A percentile compares a stretch with the other conserved stretches of the same genome.
phyloP scores from a whole-genome alignment of 805 yeast species.

The Pichia nanzhaoensis region DNA sequence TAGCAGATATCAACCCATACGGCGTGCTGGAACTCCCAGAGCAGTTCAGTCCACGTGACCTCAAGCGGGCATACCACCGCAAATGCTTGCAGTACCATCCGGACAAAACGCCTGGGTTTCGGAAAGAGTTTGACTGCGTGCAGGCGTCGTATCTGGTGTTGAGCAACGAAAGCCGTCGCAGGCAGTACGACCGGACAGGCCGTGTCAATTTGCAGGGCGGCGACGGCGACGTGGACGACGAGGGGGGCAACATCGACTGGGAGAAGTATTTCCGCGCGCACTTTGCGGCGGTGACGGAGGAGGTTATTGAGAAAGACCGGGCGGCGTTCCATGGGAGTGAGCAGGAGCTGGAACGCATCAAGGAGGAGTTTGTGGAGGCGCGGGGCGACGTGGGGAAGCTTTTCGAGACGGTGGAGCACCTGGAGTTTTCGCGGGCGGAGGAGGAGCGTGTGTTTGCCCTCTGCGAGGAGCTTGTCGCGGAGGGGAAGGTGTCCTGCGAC shows the following conservation, averaged over 20 bases:
- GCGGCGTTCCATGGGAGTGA: constrained; percentile 51
- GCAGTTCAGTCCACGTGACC: constrained; percentile 41
- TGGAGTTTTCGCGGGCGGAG: constrained; percentile 54
- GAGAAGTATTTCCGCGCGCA: constrained; percentile 45
- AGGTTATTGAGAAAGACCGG: constrained; percentile 64
- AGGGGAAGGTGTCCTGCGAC: too few species aligned
- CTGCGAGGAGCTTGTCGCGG: too few species aligned
- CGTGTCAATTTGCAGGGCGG: constrained; percentile 38
- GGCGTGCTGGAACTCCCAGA: constrained; percentile 38
- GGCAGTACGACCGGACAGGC: constrained; percentile 67
- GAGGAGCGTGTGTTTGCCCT: constrained; percentile 36
- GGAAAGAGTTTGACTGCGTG: constrained; percentile 51
- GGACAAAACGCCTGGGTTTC: constrained; percentile 44
- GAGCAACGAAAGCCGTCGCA: constrained; percentile 49
- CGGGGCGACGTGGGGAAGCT: constrained; percentile 61
- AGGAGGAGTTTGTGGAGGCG: constrained; percentile 43
- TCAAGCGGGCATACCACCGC: constrained; percentile 63
- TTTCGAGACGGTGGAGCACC: constrained; percentile 73
- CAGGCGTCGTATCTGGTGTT: constrained; percentile 72
- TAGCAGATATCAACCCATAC: constrained; percentile 43
- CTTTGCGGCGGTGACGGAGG: constrained; percentile 46
- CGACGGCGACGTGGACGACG: constrained; percentile 49
- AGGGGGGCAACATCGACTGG: constrained; percentile 50
- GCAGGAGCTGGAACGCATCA: constrained; percentile 59
- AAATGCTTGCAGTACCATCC: constrained; percentile 64